Evolutionary conservation across 2,329 filamentous ascomycete genomes (phyloP).

Genomic region (Colletotrichum euphorbiae): DNA sequence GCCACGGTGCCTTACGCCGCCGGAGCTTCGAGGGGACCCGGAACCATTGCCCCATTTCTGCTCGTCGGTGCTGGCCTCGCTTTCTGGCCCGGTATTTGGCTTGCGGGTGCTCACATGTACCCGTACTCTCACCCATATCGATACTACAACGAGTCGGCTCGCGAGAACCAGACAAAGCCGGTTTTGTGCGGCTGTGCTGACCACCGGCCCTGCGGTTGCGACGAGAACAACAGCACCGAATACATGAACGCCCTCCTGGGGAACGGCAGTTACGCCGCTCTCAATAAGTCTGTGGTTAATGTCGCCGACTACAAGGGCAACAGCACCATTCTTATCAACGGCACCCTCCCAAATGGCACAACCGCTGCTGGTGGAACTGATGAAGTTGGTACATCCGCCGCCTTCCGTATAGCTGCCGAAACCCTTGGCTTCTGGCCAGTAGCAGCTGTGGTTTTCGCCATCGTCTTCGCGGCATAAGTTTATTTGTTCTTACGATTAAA

Average conservation of each 20-base stretch:
- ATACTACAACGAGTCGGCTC: slow-evolving; percentile 59
- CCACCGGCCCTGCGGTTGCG: slow-evolving; percentile 64
- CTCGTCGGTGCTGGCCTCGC: slow-evolving; percentile 62
- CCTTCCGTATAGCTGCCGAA: slow-evolving; percentile 49
- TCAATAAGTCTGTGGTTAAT: slow-evolving; percentile 71
- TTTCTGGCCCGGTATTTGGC: slow-evolving; percentile 75
- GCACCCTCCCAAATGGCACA: slow-evolving; percentile 78
- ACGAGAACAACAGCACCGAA: slow-evolving; percentile 53
- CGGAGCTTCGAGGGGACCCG: slow-evolving; percentile 50
- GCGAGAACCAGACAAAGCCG: slow-evolving; percentile 68
- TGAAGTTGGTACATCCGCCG: slow-evolving; percentile 53
- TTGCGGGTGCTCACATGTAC: slow-evolving; percentile 61
- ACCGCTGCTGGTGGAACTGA: slow-evolving; percentile 55
- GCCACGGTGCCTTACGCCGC: slow-evolving; percentile 69
- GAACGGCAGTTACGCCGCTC: slow-evolving; percentile 62
- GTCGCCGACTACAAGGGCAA: slow-evolving; percentile 66
- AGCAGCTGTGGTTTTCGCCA: slow-evolving; percentile 55
- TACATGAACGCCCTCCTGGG: slow-evolving; percentile 74
- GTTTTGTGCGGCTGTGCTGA: slow-evolving; percentile 71
- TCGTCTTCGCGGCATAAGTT: slow-evolving; percentile 56
- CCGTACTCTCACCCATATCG: slow-evolving; percentile 69
- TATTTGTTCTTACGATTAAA: neutral
- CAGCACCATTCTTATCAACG: slow-evolving; percentile 76
- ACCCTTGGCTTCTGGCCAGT: slow-evolving; percentile 64
- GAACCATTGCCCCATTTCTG: slow-evolving; percentile 59